Evolutionary conservation across 1,284 basidiomycete species (phyloP), one percentile per base, ranked within the genome.

Genomic region (Caloboletus firmus): DNA sequence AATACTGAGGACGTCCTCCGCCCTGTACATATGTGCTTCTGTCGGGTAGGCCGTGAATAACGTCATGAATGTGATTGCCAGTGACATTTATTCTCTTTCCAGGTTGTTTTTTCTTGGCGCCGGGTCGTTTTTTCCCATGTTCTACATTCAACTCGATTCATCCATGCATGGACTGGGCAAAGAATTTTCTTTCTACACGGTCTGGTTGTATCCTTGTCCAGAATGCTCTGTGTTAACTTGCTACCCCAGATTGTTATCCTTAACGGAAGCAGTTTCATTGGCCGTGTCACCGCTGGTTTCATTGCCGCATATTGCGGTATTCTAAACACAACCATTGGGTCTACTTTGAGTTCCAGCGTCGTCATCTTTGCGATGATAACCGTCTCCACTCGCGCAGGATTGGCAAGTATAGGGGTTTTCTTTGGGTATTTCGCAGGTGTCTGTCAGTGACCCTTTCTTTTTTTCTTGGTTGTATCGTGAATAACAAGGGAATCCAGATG

Each of bases 61-160:
- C n/a, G 2, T 22, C 18, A 13, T 35, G 20, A 30, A 30, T 10
- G 9, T 30, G 22, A 49, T 45, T 10, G 18, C 10, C 31, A 17
- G 30, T 7, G 12, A 20, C n/a, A 28, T 48, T 57, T 22, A 57
- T 28, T 18, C 11, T 20, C 13, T 31, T 43, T 45, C 28, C 10
- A 72, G 67, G 12, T 12, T 60, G 18, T 47, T 68, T 40, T 43
- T 70, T 67, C 20, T 56, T 59, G 59, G 55, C 12, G 56, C 58
- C n/a, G 65, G 67, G 5, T 51, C 66, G 0, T 72, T 67, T 47
- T 70, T 66, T 10, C 68, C 67, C 2, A 51, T 69, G 36, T 72
- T 72, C 43, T 70, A 63, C 46, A 60, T 72, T 35, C 69, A 71
- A 37, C 58, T 69, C 31, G 67, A 72, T 42, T 67, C 67, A 20